phyloP scores from a whole-genome alignment of 495 filamentous ascomycete genomes.

The Aspergillus heteromorphus region DNA sequence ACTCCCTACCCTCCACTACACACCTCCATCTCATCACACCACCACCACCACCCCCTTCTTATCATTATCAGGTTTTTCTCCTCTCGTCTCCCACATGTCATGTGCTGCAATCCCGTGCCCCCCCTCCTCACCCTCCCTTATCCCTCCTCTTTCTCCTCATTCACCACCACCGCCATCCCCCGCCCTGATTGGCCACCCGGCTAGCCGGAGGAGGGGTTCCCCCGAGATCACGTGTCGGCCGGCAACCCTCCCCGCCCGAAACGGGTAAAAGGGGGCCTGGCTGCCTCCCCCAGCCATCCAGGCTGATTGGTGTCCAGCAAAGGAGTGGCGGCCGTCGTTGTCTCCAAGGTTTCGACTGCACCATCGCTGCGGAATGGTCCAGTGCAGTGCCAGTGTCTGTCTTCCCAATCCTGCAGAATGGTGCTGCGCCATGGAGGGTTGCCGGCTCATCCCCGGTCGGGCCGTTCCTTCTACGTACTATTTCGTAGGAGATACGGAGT shows the following conservation, averaged over 20 bases:
- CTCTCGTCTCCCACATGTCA: constrained; percentile 27
- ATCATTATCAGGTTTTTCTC: constrained; percentile 13
- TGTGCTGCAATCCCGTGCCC: constrained; percentile 43
- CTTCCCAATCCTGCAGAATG: not conserved
- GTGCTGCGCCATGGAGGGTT: not conserved
- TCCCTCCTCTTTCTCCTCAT: no score
- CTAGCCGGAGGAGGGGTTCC: constrained; percentile 21
- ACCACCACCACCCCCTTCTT: not conserved
- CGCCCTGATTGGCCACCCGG: constrained; percentile 31
- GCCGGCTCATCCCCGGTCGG: constrained; percentile 15
- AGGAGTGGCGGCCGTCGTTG: not conserved
- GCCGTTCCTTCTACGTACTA: constrained; percentile 12
- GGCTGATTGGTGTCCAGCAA: not conserved
- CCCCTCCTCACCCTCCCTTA: constrained; percentile 27
- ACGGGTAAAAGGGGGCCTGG: not conserved
- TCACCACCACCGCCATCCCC: constrained; percentile 7
- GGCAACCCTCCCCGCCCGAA: constrained; percentile 9
- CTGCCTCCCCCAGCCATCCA: not conserved
- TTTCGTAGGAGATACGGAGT: no score
- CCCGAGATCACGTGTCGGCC: constrained; percentile 24
- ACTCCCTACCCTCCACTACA: not conserved
- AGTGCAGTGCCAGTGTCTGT: no score
- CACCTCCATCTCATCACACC: not conserved
- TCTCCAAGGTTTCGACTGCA: not conserved
- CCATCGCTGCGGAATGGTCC: not conserved